These are phyloP conservation scores for Alternaria sp. DNA, from an alignment of 2,329 filamentous ascomycete genomes.

Conservation along the genomic window DNA sequence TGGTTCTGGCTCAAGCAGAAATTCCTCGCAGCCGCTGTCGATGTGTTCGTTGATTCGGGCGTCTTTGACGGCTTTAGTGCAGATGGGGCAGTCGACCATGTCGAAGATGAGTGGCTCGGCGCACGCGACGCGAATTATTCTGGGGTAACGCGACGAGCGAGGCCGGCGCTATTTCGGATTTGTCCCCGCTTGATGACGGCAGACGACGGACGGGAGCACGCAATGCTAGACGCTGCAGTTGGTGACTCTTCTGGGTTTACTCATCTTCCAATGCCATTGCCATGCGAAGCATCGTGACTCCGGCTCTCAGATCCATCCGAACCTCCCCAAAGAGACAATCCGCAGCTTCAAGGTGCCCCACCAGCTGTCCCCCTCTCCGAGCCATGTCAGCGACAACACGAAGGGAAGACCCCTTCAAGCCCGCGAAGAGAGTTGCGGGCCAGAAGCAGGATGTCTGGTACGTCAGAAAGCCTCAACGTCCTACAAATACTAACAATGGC, in stretches of 20 bases:
- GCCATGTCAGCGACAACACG: slow-evolving; percentile 46
- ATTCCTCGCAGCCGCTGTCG: slow-evolving; percentile 78
- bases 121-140: slow-evolving; percentile 18
- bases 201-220: slow-evolving; percentile 35
- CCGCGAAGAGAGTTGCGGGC: slow-evolving; percentile 60
- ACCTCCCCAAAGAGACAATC: background rate
- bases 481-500: background rate
- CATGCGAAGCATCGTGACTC: slow-evolving; percentile 22
- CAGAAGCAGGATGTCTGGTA: slow-evolving; percentile 67
- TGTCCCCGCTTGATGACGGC: slow-evolving; percentile 39
- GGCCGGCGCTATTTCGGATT: slow-evolving; percentile 22
- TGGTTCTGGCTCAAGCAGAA: slow-evolving; percentile 62
- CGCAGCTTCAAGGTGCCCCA: slow-evolving; percentile 10
- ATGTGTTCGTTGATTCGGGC: slow-evolving; percentile 87
- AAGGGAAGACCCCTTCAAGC: slow-evolving; percentile 56
- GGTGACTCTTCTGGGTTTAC: background rate
- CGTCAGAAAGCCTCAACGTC: background rate
- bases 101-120: slow-evolving; percentile 12
- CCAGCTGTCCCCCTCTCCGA: slow-evolving; percentile 28
- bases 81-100: slow-evolving; percentile 81
- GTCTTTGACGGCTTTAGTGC: slow-evolving; percentile 73
- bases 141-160: slow-evolving; percentile 18
- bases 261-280: background rate
- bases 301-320: slow-evolving; percentile 7
- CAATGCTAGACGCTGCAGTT: slow-evolving; percentile 23